Evolutionary conservation across 768 basidiomycete species (phyloP).

Genomic region (Suillus americanus): DNA sequence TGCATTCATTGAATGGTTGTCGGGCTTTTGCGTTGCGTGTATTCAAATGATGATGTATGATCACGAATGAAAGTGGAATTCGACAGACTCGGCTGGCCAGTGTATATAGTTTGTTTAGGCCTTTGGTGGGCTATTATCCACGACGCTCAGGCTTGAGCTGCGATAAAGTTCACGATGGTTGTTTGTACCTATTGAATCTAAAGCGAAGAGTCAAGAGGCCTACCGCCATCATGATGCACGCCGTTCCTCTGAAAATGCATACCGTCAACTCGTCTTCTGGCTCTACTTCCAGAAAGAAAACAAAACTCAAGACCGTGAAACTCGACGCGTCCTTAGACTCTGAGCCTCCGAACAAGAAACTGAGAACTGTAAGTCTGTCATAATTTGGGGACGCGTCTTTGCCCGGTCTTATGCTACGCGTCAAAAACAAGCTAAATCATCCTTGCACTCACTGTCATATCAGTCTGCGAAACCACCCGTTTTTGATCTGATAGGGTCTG

Average conservation of each 20-base stretch:
- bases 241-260: not conserved
- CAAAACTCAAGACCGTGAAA: constrained; percentile 24
- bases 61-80: not conserved
- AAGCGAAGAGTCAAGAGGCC: not conserved
- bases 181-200: not conserved
- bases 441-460: not conserved
- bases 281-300: constrained; percentile 4
- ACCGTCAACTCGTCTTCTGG: not conserved
- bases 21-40: not conserved
- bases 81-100: not conserved
- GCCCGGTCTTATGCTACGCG: not conserved
- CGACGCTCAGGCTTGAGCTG: too few relatives aligned
- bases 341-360: constrained; percentile 24
- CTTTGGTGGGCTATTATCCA: too few relatives aligned
- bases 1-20: too few relatives aligned
- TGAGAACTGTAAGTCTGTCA: constrained; percentile 10
- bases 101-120: not conserved
- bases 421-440: constrained; percentile 1
- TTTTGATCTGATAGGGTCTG: constrained; percentile 23
- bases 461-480: constrained; percentile 20
- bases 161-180: not conserved
- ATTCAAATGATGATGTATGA: not conserved
- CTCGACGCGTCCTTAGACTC: constrained; percentile 12
- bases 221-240: too few relatives aligned
- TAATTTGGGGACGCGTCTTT: not conserved